Evolutionary conservation across 1,284 basidiomycete genomes (phyloP).

Genomic region (Leccinum fallax): DNA sequence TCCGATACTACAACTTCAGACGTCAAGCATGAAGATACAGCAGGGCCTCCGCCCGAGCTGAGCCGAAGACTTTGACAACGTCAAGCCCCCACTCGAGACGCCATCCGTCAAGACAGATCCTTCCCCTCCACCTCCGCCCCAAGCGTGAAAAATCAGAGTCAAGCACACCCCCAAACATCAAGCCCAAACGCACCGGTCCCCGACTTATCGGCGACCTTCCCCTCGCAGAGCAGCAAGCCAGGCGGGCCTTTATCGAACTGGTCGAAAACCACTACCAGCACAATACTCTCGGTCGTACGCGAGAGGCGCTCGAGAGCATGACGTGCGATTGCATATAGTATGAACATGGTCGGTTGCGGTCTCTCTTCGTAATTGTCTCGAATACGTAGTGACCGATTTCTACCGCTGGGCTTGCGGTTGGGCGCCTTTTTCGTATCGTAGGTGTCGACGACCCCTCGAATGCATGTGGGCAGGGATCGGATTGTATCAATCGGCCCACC

Average conservation of each 20-base stretch:
- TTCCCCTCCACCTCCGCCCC: constrained; percentile 29
- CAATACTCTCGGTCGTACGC: constrained; percentile 82
- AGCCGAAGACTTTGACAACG: constrained; percentile 30
- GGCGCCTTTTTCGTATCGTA: constrained; percentile 35
- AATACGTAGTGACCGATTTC: constrained; percentile 29
- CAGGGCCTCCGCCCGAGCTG: constrained; percentile 13
- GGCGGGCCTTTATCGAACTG: constrained; percentile 77
- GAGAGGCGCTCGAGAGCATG: constrained; percentile 90
- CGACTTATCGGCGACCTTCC: constrained; percentile 83
- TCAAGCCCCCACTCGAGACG: constrained; percentile 29
- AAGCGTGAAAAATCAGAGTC: constrained; percentile 35
- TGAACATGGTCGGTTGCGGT: constrained; percentile 66
- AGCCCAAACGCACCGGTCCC: constrained; percentile 39
- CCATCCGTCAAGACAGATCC: constrained; percentile 32
- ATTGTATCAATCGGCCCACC: constrained; percentile 97
- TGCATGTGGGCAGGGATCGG: constrained; percentile 88
- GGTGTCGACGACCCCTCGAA: constrained; percentile 58
- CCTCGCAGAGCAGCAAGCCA: constrained; percentile 72
- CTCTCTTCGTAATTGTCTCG: constrained; percentile 27
- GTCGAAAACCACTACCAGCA: constrained; percentile 86
- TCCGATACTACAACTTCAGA: constrained; percentile 26
- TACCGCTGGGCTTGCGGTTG: constrained; percentile 20
- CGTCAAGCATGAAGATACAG: constrained; percentile 18
- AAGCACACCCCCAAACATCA: constrained; percentile 33
- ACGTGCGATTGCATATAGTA: constrained; percentile 84